These are phyloP conservation scores for Vicia faba DNA, from an alignment of 306 rosid species.

Conservation along the genomic window DNA sequence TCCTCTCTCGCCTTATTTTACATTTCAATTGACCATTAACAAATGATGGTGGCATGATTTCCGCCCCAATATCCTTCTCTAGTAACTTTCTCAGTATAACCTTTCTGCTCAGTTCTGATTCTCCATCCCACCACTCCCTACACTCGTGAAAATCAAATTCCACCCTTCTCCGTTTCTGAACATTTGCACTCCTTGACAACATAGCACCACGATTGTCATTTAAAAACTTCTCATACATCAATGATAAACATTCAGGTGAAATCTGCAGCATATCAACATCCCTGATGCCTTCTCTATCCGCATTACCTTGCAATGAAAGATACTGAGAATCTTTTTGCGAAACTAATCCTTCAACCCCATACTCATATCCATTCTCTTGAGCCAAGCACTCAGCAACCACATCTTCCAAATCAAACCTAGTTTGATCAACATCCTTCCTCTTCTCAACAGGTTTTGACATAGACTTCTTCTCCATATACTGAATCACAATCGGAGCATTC, in stretches of 20 bases:
- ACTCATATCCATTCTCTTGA: constrained; percentile 34
- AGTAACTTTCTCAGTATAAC: constrained; percentile 58
- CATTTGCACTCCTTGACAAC: constrained; percentile 35
- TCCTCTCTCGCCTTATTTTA: constrained; percentile 62
- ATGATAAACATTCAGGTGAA: constrained; percentile 66
- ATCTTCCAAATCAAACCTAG: constrained; percentile 52
- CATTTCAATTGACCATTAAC: constrained; percentile 46
- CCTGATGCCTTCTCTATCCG: not conserved
- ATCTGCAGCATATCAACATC: constrained; percentile 44
- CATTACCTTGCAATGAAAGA: constrained; percentile 34
- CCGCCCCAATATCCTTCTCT: constrained; percentile 73
- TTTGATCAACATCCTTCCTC: constrained; percentile 36
- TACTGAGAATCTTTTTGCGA: constrained; percentile 44
- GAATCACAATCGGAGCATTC: constrained; percentile 63
- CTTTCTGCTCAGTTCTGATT: constrained; percentile 72
- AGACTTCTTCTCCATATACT: constrained; percentile 75
- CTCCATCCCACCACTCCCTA: constrained; percentile 80
- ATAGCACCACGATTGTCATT: constrained; percentile 34
- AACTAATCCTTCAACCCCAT: constrained; percentile 31
- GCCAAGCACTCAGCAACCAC: constrained; percentile 56
- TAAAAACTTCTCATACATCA: constrained; percentile 52
- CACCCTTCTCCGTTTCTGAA: constrained; percentile 34
- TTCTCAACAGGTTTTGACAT: constrained; percentile 48
- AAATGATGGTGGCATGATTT: constrained; percentile 75
- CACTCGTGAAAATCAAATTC: constrained; percentile 40